Evolutionary conservation across 179 eudicot species (phyloP).

Genomic region (Vitellaria paradoxa): DNA sequence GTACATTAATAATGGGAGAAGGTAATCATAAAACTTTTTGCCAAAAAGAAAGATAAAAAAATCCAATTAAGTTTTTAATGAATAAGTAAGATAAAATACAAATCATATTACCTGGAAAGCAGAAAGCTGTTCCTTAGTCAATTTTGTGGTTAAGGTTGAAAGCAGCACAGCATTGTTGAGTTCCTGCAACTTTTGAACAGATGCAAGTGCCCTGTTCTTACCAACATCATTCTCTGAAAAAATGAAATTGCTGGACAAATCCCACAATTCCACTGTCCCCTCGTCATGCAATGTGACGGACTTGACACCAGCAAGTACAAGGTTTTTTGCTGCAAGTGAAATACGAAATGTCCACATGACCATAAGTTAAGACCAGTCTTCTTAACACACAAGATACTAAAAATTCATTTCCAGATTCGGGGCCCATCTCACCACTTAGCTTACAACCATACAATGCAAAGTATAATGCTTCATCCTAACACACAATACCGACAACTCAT

Average conservation of each 20-base stretch:
- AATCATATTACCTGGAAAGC: conserved; percentile 58
- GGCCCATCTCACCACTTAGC: neutral
- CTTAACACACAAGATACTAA: neutral
- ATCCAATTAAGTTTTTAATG: neutral
- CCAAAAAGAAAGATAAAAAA: neutral
- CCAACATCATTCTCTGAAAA: conserved; percentile 80
- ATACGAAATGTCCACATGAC: neutral
- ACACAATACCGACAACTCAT: too few species aligned
- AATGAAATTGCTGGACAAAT: conserved; percentile 77
- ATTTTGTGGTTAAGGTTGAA: conserved; percentile 47
- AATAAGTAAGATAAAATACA: neutral
- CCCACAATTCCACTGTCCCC: conserved; percentile 77
- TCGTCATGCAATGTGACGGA: conserved; percentile 88
- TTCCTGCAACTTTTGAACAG: conserved; percentile 80
- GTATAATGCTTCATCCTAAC: too few species aligned
- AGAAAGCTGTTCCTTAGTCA: conserved; percentile 69
- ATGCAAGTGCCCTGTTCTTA: conserved; percentile 79
- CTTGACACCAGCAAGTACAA: conserved; percentile 88
- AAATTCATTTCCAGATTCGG: neutral
- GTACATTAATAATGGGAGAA: neutral
- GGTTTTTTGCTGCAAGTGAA: conserved; percentile 71
- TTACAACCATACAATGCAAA: neutral
- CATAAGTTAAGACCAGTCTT: neutral
- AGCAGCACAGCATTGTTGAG: conserved; percentile 85
- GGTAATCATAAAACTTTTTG: neutral